Base-by-base conservation (phyloP, 2,329 filamentous ascomycete species). In the Sporothrix phasma region DNA sequence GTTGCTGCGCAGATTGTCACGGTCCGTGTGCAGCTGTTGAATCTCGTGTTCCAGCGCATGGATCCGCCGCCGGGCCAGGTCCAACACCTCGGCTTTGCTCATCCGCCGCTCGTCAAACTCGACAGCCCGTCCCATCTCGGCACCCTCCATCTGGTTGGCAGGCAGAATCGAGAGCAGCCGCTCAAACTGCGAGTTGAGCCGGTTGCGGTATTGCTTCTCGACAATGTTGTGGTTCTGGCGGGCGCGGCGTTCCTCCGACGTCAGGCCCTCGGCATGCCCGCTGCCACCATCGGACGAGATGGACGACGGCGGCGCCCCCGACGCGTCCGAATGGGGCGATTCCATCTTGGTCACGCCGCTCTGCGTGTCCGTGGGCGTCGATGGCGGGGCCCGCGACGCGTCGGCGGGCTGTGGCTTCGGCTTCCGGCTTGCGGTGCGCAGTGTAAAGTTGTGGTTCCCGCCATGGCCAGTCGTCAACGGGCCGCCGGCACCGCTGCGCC, bases 121-220 rank as follows among this genome's bases (percentile, higher is more conserved):
- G 17, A 54, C 8, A 39, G 22, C 24, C 64, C 62, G 34, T 64
- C 54, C 31, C 37, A 19, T 46, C 37, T 31, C 56, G 37, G n/a
- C 54, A 3, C 29, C 51, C 19, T 66, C 65, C 5, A 62, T 13
- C 45, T 67, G 66, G 43, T 66, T 66, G 13, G 65, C 64, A 1
- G 77, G 77, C 0, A 80, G 72, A 0, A 76, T 74, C 43, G 73
- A 72, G 1, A 79, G 72, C 13, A 80, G 74, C 49, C 72, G 72
- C 69, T 78, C 76, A 64, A 79, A 80, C 69, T 80, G 76, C 2
- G 72, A 71, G 65, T 79, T 80, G 39, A 80, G 75, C 26, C 78
- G 72, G 71, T 79, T 78, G 41, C 78, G 76, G 71, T 80, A 80
- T 68, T 79, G 77, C 69, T 79, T 78, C 71, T 80, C 78, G 8